Evolutionary conservation across 768 basidiomycete species (phyloP).

Genomic region (Cystofilobasidium capitatum): DNA sequence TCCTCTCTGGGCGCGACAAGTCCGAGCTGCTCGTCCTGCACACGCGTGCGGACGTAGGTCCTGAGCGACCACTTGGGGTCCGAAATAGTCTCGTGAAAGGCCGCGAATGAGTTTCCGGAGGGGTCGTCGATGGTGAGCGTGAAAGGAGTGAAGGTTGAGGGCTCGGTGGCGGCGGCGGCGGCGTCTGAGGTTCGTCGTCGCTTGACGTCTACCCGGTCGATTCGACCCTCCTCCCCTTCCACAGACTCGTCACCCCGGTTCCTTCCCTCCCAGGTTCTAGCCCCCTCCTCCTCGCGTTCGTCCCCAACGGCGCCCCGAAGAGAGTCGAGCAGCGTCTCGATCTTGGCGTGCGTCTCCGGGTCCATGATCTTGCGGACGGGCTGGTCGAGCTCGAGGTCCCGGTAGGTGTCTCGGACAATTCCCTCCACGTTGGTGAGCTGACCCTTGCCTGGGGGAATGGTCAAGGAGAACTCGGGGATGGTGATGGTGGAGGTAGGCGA

Average conservation of each 20-base stretch:
- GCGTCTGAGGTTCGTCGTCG: conserved; percentile 17
- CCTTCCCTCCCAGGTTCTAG: conserved; percentile 36
- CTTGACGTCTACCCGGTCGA: conserved; percentile 18
- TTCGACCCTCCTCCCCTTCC: conserved; percentile 42
- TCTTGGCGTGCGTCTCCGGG: conserved; percentile 58
- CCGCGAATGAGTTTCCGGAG: conserved; percentile 90
- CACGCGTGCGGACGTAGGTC: conserved; percentile 63
- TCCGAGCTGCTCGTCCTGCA: conserved; percentile 74
- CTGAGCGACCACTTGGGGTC: conserved; percentile 90
- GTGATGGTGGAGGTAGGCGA: conserved; percentile 68
- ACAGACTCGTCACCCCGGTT: conserved; percentile 35
- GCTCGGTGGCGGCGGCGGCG: neutral
- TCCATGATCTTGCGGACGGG: conserved; percentile 64
- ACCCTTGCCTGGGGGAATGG: conserved; percentile 74
- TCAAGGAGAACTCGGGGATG: conserved; percentile 81
- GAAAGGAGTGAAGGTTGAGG: conserved; percentile 52
- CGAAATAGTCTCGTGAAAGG: conserved; percentile 71
- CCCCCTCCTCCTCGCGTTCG: conserved; percentile 34
- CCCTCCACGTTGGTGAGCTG: conserved; percentile 97
- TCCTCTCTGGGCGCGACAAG: conserved; percentile 46
- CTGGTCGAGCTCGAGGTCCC: conserved; percentile 72
- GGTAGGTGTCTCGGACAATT: conserved; percentile 66
- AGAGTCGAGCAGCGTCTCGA: conserved; percentile 62
- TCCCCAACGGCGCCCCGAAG: conserved; percentile 34
- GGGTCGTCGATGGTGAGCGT: conserved; percentile 85